Base-by-base conservation (phyloP, 163 green algal genomes). In the Coccomyxa subellipsoidea region DNA sequence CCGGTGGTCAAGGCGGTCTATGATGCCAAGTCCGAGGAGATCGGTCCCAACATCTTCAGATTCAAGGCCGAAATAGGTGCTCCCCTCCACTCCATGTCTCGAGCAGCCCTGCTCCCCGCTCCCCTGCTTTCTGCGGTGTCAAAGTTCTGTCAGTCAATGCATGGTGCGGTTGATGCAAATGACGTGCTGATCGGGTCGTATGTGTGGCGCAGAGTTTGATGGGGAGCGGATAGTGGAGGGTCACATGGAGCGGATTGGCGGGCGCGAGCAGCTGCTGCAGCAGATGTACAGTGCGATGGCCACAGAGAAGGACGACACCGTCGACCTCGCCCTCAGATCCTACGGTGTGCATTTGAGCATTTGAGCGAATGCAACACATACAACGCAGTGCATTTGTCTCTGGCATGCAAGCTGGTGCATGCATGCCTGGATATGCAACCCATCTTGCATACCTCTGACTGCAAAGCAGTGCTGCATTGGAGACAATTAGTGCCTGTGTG, bases 21-120 rank as follows among this genome's bases (percentile, higher is more conserved):
- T 76, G 94, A 98, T 87, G 91, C 90, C 59, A 98, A 97, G 89
- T 95, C 84, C 54, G 96, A 99, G 85, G 94, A 98, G 86, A 92
- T 99, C 21, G 96, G 94, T 8, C 91, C 92, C 36, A 89, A 90
- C 47, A 91, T 93, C 66, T 97, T 89, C 86, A 87, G 94, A n/a
- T 97, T 97, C 87, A 95, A 96, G 82, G 93, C 93, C 6, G 94
- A 98, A 87, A 93, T 98, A 35, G 92, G 84, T 88, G 35, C 39
- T 59, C 66, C 18, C 21, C 69, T 4, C 25, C 10, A n/a, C 15
- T 23, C 7, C 4, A 12, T 40, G 6, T 6, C 15, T 78, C n/a
- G n/a, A n/a, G n/a, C n/a, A n/a, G n/a, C n/a, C n/a, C n/a, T n/a
- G n/a, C n/a, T n/a, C n/a, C n/a, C n/a, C n/a, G n/a, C n/a, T n/a